Evolutionary conservation across 768 basidiomycete genomes (phyloP).

Genomic region (Trametes maxima): DNA sequence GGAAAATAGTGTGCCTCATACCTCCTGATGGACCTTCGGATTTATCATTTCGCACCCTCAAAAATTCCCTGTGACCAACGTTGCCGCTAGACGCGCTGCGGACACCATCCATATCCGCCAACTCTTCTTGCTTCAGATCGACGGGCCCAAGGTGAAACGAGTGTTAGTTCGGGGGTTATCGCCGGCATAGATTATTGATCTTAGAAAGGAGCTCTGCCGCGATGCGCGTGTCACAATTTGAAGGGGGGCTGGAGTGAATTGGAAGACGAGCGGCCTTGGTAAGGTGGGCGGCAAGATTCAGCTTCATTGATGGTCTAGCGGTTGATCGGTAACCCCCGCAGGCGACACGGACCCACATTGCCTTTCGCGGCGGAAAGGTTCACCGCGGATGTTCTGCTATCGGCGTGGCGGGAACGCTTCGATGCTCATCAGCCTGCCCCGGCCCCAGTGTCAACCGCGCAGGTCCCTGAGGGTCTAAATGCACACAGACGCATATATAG

Average conservation of each 20-base stretch:
- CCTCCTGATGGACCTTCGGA: constrained; percentile 6
- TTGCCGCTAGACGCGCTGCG: not conserved
- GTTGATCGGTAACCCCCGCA: constrained; percentile 9
- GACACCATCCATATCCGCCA: constrained; percentile 3
- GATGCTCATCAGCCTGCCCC: constrained; percentile 1
- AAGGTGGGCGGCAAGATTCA: constrained; percentile 6
- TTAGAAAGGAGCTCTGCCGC: constrained; percentile 3
- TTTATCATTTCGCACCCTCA: not conserved
- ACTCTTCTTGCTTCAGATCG: not conserved
- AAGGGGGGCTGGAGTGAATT: not conserved
- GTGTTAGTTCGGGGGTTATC: not conserved
- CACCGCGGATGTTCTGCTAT: constrained; percentile 7
- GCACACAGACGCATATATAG: not conserved
- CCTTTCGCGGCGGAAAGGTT: constrained; percentile 6
- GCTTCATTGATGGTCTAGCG: constrained; percentile 17
- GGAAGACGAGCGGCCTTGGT: not conserved
- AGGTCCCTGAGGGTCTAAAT: constrained; percentile 6
- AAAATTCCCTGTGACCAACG: not conserved
- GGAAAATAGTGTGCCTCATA: constrained; percentile 3
- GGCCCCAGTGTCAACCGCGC: not conserved
- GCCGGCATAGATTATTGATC: not conserved
- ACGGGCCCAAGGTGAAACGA: not conserved
- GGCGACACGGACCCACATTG: constrained; percentile 11
- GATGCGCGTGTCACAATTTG: not conserved
- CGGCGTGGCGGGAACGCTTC: constrained; percentile 9